phyloP scores from a whole-genome alignment of 2,329 filamentous ascomycete genomes.

The Colletotrichum theobromicola region DNA sequence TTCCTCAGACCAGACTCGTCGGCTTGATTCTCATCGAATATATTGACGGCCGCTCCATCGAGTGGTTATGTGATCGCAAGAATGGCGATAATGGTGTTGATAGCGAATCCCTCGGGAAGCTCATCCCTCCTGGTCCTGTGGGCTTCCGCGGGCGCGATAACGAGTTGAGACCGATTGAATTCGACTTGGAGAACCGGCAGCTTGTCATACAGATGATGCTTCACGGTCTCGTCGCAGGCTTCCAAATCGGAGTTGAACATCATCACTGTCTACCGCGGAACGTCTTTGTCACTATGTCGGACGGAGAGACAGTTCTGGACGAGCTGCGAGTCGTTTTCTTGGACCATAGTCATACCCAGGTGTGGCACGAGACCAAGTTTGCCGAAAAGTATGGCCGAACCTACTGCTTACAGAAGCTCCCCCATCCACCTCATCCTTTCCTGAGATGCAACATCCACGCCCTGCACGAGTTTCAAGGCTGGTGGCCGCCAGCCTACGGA shows the following conservation, averaged over 20 bases:
- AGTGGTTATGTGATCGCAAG: not conserved
- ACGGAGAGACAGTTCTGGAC: not conserved
- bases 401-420: not conserved
- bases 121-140: not conserved
- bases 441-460: not conserved
- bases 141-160: not conserved
- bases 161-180: too few relatives aligned
- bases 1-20: not conserved
- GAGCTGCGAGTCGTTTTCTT: not conserved
- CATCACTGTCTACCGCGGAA: slow-evolving; percentile 31
- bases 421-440: not conserved
- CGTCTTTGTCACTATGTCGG: slow-evolving; percentile 3
- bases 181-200: not conserved
- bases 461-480: not conserved
- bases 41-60: not conserved
- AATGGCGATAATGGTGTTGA: too few relatives aligned
- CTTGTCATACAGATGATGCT: not conserved
- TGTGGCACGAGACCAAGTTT: not conserved
- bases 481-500: too few relatives aligned
- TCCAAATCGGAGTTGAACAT: not conserved
- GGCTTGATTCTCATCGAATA: not conserved
- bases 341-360: not conserved
- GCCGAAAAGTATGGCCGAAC: too few relatives aligned
- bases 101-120: not conserved
- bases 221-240: not conserved